Percentiles rank a stretch among this genome's conserved stretches.
Evolutionary conservation across 768 basidiomycete species (phyloP).

Genomic region (Tricholoma flavovirens): DNA sequence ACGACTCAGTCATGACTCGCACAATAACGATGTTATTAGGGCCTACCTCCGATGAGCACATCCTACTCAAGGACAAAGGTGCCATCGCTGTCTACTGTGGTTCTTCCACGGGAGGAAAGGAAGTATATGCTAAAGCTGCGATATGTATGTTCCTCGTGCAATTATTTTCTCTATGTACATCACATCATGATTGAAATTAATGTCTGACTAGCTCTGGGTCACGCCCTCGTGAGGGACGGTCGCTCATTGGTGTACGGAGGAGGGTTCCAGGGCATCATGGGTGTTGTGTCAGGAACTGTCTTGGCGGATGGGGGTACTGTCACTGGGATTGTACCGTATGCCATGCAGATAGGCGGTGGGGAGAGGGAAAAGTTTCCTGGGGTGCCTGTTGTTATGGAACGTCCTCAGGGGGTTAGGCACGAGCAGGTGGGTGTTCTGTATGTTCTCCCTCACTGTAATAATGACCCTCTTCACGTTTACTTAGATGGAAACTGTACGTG

Average conservation of each 20-base stretch:
- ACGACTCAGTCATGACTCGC: too few relatives aligned
- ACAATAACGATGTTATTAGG: too few relatives aligned
- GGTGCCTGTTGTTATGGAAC: slow-evolving; percentile 13
- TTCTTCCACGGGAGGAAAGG: slow-evolving; percentile 58
- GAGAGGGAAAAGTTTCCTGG: slow-evolving; percentile 45
- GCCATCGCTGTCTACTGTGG: slow-evolving; percentile 81
- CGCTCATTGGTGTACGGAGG: slow-evolving; percentile 84
- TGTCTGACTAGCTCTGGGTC: slow-evolving; percentile 54
- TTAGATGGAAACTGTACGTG: slow-evolving; percentile 3
- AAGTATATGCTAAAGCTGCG: slow-evolving; percentile 64
- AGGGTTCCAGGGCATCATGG: slow-evolving; percentile 82
- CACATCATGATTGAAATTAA: neutral
- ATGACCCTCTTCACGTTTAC: neutral
- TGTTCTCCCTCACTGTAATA: neutral
- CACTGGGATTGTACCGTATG: slow-evolving; percentile 73
- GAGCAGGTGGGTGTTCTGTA: neutral
- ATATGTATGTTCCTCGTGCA: slow-evolving; percentile 43
- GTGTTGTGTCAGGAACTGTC: slow-evolving; percentile 62
- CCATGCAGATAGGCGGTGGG: slow-evolving; percentile 64
- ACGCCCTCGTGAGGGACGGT: slow-evolving; percentile 55
- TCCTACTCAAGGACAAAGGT: neutral
- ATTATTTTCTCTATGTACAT: neutral
- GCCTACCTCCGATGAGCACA: too few relatives aligned
- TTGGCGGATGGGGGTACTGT: slow-evolving; percentile 65
- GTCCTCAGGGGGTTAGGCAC: neutral